Base-by-base conservation (phyloP, 768 basidiomycete genomes). In the Pisolithus albus region DNA sequence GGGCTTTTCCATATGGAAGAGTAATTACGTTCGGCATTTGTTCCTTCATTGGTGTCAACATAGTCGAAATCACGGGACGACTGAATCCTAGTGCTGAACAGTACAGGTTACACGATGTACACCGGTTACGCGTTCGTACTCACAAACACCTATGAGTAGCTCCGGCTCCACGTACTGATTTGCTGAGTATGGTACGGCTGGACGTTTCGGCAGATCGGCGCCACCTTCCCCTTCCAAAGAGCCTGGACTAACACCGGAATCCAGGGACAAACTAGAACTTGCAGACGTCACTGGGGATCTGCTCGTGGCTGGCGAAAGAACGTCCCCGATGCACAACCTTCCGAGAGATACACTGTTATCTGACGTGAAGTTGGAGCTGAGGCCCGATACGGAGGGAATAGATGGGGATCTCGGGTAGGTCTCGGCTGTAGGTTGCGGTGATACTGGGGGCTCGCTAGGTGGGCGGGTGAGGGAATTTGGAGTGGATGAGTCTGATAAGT, bases 1-100 rank as follows among this genome's bases (percentile, higher is more conserved):
- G 79, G 42, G 75, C 79, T 54, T 77, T 78, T 5, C 82, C 84
- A 60, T 83, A 84, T 5, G 86, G 85, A 50, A 92, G 70, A 5
- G 80, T 77, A n/a, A 92, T 81, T 40, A 86, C 76, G 55, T 84
- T 82, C 5, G 88, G 88, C 69, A 91, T 78, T 3, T 75, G 59
- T 15, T 70, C 74, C 38, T 66, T 54, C 77, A 84, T 79, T 1
- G 77, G 75, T 11, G 64, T 49, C n/a, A 77, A 59, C 32, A 70
- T 64, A 0, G 71, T 59, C 8, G 77, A 73, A 49, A 88, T 79
- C 1, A 72, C 66, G 0, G 88, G 86, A 28, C 75, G 66, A 42
- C 66, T 64, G 59, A 88, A 89, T 3, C 85, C 84, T 55, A 89
- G 75, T 13, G 87, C 88, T 90, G 55, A 36, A 53, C 32, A 58